These are phyloP conservation scores for Hypoxylon cercidicola DNA, from an alignment of 495 filamentous ascomycete genomes.

Conservation along the genomic window DNA sequence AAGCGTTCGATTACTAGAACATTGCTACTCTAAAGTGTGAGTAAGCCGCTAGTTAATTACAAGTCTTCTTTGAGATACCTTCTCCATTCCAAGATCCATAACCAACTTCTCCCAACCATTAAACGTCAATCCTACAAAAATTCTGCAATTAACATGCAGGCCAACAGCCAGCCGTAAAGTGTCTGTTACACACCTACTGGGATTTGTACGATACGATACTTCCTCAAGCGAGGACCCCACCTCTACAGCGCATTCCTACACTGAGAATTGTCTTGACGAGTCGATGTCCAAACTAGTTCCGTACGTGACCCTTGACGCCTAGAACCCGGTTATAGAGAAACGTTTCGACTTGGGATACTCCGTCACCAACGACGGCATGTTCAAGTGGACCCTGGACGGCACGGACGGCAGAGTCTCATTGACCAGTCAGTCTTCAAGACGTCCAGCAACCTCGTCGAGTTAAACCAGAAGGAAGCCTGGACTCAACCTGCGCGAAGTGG, in stretches of 20 bases:
- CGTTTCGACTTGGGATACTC: slow-evolving; percentile 46
- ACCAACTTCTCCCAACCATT: too few relatives aligned
- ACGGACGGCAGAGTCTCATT: slow-evolving; percentile 45
- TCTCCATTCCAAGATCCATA: too few relatives aligned
- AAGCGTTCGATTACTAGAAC: too few relatives aligned
- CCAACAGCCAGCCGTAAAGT: too few relatives aligned
- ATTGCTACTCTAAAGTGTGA: too few relatives aligned
- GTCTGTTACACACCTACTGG: too few relatives aligned
- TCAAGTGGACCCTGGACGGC: slow-evolving; percentile 51
- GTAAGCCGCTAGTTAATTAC: too few relatives aligned
- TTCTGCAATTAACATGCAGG: too few relatives aligned
- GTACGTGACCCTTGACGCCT: slow-evolving; percentile 47
- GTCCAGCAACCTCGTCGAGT: slow-evolving; percentile 50
- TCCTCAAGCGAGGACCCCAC: slow-evolving; percentile 29
- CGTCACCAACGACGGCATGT: slow-evolving; percentile 23
- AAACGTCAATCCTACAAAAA: too few relatives aligned
- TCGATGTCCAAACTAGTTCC: slow-evolving; percentile 51
- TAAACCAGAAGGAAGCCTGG: slow-evolving; percentile 47
- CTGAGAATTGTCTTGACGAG: slow-evolving; percentile 50
- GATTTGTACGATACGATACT: slow-evolving; percentile 56
- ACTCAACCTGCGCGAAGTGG: slow-evolving; percentile 50
- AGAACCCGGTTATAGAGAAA: slow-evolving; percentile 42
- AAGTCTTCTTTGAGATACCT: too few relatives aligned
- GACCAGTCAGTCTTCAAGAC: slow-evolving; percentile 46
- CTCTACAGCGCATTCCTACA: slow-evolving; percentile 37